These are phyloP conservation scores for Spatholobus suberectus DNA, from an alignment of 306 rosid species.

Conservation along the genomic window DNA sequence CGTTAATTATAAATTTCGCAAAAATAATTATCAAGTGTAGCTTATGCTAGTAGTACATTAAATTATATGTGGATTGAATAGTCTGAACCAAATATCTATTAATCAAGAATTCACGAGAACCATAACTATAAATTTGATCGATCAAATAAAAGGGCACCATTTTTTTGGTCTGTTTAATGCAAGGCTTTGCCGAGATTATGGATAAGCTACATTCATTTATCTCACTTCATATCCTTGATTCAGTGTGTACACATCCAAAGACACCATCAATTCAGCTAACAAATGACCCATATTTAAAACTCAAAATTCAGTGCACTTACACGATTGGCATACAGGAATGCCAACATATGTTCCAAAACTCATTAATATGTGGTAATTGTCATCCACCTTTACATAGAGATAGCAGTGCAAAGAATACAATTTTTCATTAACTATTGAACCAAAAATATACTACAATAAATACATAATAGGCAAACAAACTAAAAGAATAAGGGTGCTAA, in stretches of 20 bases:
- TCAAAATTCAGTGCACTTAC: constrained; percentile 18
- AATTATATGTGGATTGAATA: not conserved
- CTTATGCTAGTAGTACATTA: not conserved
- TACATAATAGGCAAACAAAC: constrained; percentile 46
- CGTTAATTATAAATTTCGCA: not conserved
- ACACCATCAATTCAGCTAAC: constrained; percentile 22
- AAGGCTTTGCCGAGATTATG: constrained; percentile 4
- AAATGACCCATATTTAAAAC: not conserved
- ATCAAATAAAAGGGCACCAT: not conserved
- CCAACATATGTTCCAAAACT: constrained; percentile 38
- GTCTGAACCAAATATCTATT: not conserved
- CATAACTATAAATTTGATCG: not conserved
- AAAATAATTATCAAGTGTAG: not conserved
- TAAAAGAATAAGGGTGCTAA: constrained; percentile 43
- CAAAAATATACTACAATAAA: constrained; percentile 52
- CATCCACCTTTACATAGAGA: constrained; percentile 38
- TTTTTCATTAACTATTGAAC: constrained; percentile 46
- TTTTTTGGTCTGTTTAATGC: not conserved
- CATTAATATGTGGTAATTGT: constrained; percentile 34
- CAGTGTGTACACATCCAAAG: constrained; percentile 9
- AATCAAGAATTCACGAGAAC: not conserved
- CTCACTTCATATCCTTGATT: constrained; percentile 11
- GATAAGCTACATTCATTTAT: not conserved
- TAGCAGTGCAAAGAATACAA: constrained; percentile 42
- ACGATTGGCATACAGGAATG: constrained; percentile 33